Percentiles rank a stretch among this genome's conserved stretches.
Conservation (phyloP, 192 early-diverging fungal species). For the Coemansia sp. region DNA sequence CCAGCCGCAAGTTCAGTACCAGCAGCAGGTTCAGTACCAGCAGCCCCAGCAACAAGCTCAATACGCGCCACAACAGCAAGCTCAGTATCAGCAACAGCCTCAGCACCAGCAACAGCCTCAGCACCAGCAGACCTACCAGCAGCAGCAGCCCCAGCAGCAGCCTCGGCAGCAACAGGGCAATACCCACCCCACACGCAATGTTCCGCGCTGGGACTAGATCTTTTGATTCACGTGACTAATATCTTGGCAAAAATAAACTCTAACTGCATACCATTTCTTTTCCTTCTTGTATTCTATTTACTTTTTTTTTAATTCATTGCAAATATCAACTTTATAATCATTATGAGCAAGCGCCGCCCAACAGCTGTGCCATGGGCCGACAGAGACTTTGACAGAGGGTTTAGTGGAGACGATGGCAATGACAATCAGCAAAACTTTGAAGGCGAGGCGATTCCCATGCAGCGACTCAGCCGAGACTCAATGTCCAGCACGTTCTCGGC, state of each 20-base stretch:
- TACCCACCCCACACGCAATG: constrained; percentile 21
- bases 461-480: constrained; percentile 32
- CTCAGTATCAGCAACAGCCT: constrained; percentile 1
- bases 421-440: not conserved
- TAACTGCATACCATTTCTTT: not conserved
- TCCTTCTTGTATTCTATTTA: not conserved
- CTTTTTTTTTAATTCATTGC: not conserved
- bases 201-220: constrained; percentile 39
- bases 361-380: constrained; percentile 17
- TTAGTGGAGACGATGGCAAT: not conserved
- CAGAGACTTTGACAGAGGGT: constrained; percentile 1
- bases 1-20: not conserved
- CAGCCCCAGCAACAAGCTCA: not conserved
- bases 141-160: constrained; percentile 4
- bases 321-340: not conserved
- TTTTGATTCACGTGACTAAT: not conserved
- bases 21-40: constrained; percentile 6
- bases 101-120: not conserved
- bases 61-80: not conserved
- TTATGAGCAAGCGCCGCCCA: constrained; percentile 43
- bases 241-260: not conserved
- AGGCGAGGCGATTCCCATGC: constrained; percentile 44
- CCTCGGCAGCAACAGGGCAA: not conserved
- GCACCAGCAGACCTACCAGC: not conserved
- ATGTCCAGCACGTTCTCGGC: constrained; percentile 42